Base-by-base conservation (phyloP, 2,329 filamentous ascomycete genomes). In the Clarireedia sp. region DNA sequence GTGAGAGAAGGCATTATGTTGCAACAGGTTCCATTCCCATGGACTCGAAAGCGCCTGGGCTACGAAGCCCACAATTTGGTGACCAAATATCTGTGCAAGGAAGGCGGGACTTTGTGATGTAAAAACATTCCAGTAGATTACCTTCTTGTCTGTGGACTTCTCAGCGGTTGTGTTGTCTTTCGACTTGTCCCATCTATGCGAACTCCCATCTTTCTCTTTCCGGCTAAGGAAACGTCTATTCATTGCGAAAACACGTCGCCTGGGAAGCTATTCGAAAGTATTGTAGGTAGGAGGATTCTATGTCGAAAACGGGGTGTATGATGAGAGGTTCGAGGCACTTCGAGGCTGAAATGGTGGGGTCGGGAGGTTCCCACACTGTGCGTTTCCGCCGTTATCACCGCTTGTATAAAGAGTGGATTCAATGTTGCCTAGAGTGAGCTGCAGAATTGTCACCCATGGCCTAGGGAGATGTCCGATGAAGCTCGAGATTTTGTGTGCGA, bases 141-240 rank as follows among this genome's bases (percentile, higher is more conserved):
- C 80, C 74, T 79, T 82, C 59, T 74, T 74, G 12, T 66, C 64
- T 16, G 47, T 40, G 23, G 72, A 69, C 23, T 78, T 54, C 10
- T 55, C 52, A 8, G 7, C 3, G n/a, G 29, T 9, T 48, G 47
- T 50, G 1, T 12, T 74, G 54, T 82, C 78, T 19, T 75, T 74
- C 47, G 80, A 82, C 64, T 78, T 81, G 64, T 75, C 76, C 57
- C 79, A 77, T 56, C 73, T 74, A 62, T 81, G 78, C 38, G 68
- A 62, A 17, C 24, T 50, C 43, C 73, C 75, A 69, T 76, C 77
- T 71, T 81, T 89, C 65, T 89, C 86, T 62, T 85, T 81, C 63
- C 85, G 76, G 70, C 81, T 87, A 58, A 88, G 81, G 68, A 90
- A 84, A 65, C 85, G 83, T 67, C 80, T 83, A 60, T 78, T 72